Evolutionary conservation across 2,329 filamentous ascomycete species (phyloP).

Genomic region (Epichloe coenophiala): DNA sequence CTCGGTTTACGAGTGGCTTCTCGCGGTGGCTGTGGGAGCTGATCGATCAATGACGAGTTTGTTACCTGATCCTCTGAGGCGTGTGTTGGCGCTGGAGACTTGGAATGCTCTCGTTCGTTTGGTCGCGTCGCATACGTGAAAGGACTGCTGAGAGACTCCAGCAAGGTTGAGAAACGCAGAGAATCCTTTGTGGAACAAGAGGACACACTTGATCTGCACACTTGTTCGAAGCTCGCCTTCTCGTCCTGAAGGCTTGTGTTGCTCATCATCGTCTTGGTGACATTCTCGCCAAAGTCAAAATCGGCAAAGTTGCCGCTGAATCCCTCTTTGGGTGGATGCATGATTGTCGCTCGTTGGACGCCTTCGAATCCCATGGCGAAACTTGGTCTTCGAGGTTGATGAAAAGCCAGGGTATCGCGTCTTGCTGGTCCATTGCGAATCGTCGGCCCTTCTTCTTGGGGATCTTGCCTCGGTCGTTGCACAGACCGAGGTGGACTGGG

Average conservation of each 20-base stretch:
- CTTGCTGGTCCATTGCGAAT: constrained; percentile 35
- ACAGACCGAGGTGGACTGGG: constrained; percentile 30
- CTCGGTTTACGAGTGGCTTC: not conserved
- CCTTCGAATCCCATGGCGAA: constrained; percentile 28
- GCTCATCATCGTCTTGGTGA: constrained; percentile 8
- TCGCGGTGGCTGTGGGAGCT: constrained; percentile 1
- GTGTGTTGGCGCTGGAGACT: not conserved
- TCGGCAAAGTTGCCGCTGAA: constrained; percentile 24
- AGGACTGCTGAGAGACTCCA: not conserved
- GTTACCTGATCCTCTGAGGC: not conserved
- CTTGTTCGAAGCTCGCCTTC: not conserved
- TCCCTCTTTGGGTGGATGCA: constrained; percentile 16
- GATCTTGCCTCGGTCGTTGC: constrained; percentile 25
- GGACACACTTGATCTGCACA: not conserved
- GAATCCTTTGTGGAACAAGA: not conserved
- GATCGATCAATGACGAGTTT: constrained; percentile 3
- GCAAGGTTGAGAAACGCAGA: not conserved
- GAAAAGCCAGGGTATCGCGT: constrained; percentile 36
- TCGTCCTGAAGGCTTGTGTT: not conserved
- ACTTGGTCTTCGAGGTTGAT: constrained; percentile 31
- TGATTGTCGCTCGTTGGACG: constrained; percentile 9
- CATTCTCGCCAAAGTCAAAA: constrained; percentile 24
- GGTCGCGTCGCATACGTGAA: not conserved
- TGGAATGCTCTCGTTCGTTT: constrained; percentile 7
- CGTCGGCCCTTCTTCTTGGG: constrained; percentile 24